These are phyloP conservation scores for Rhodofomes roseus DNA, from an alignment of 1,284 basidiomycete species.

Conservation along the genomic window DNA sequence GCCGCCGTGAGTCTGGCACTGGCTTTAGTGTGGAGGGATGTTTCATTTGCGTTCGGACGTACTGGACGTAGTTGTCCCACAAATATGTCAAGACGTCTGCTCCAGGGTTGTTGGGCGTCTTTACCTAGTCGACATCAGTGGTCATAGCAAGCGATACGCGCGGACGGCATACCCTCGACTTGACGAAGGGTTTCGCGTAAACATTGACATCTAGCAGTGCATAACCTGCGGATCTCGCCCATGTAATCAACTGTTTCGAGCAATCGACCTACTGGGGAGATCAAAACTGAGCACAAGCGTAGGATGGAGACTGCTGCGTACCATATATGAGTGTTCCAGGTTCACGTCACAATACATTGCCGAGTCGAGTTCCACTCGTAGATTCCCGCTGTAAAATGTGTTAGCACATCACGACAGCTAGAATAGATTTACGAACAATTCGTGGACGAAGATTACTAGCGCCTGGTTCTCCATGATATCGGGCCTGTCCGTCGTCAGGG, in stretches of 20 bases:
- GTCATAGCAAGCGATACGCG: constrained; percentile 1
- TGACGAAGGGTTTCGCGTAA: constrained; percentile 59
- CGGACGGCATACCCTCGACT: constrained; percentile 29
- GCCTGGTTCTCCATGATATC: constrained; percentile 69
- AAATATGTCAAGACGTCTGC: constrained; percentile 74
- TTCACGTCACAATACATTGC: constrained; percentile 71
- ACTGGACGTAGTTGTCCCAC: constrained; percentile 97
- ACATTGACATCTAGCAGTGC: constrained; percentile 88
- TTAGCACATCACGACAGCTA: background rate
- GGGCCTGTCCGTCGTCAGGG: constrained; percentile 34
- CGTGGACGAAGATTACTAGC: constrained; percentile 83
- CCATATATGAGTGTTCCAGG: constrained; percentile 80
- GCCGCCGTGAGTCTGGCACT: constrained; percentile 62
- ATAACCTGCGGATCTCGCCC: constrained; percentile 66
- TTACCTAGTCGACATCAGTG: constrained; percentile 22
- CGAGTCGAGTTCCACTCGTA: constrained; percentile 76
- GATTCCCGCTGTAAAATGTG: constrained; percentile 62
- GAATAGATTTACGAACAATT: constrained; percentile 63
- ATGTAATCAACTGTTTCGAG: constrained; percentile 74
- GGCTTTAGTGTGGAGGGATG: background rate
- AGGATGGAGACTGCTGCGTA: constrained; percentile 25
- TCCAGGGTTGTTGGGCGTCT: constrained; percentile 40
- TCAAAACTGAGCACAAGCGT: background rate
- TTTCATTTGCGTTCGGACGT: constrained; percentile 2
- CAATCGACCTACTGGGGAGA: constrained; percentile 68